Percentiles rank a stretch among this genome's conserved stretches.
Evolutionary conservation across 2,329 filamentous ascomycete species (phyloP).

Genomic region (Fusarium illudens): DNA sequence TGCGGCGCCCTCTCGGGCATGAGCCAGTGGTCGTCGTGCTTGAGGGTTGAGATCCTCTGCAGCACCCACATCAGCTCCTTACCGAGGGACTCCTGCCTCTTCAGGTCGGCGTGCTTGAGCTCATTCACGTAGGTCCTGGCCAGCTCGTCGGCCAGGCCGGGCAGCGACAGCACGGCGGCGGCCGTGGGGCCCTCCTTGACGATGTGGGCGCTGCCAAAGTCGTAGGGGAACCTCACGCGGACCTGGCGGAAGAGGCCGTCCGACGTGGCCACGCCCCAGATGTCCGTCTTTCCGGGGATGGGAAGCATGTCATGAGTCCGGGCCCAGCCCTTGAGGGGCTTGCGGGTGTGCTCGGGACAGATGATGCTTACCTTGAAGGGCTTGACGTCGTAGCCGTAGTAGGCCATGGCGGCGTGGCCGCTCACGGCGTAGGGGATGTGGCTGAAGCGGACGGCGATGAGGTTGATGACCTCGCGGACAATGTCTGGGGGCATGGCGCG

Average conservation of each 20-base stretch:
- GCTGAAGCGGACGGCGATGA: conserved; percentile 51
- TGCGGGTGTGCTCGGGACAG: conserved; percentile 48
- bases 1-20: conserved; percentile 29
- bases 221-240: conserved; percentile 48
- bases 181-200: conserved; percentile 27
- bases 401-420: conserved; percentile 55
- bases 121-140: conserved; percentile 46
- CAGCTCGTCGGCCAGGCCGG: conserved; percentile 47
- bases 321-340: conserved; percentile 54
- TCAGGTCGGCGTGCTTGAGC: conserved; percentile 21
- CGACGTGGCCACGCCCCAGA: conserved; percentile 49
- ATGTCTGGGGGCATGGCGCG: conserved; percentile 41
- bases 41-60: conserved; percentile 39
- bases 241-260: conserved; percentile 46
- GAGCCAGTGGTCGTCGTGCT: conserved; percentile 30
- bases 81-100: conserved; percentile 36
- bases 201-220: conserved; percentile 44
- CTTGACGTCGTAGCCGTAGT: conserved; percentile 51
- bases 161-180: conserved; percentile 46
- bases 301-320: conserved; percentile 44
- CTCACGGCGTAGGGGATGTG: conserved; percentile 58
- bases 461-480: conserved; percentile 50
- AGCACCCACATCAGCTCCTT: conserved; percentile 50
- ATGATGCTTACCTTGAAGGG: conserved; percentile 51
- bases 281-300: conserved; percentile 39